phyloP scores from a whole-genome alignment of 2,329 filamentous ascomycete species.

The Clonostachys chloroleuca region DNA sequence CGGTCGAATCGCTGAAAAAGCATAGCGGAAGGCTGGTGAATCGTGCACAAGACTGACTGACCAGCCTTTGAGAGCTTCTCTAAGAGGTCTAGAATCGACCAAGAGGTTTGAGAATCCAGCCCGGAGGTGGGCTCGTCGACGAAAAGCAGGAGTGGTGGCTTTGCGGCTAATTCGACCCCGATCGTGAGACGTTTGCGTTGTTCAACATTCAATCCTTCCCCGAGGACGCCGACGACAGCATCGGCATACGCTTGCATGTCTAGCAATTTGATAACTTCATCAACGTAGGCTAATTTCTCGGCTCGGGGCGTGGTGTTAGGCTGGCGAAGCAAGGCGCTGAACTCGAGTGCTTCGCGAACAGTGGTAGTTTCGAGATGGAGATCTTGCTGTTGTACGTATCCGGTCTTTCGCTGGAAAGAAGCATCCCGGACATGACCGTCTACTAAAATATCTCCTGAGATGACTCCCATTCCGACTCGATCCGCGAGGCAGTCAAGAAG shows the following conservation, averaged over 20 bases:
- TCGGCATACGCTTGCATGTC: conserved; percentile 49
- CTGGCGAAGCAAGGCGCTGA: conserved; percentile 82
- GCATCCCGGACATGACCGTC: conserved; percentile 61
- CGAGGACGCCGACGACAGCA: conserved; percentile 36
- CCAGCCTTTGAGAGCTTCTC: conserved; percentile 53
- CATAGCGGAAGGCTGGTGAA: conserved; percentile 51
- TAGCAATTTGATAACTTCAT: conserved; percentile 43
- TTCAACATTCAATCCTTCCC: conserved; percentile 34
- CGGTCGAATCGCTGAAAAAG: conserved; percentile 51
- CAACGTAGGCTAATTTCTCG: conserved; percentile 69
- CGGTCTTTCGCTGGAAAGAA: conserved; percentile 65
- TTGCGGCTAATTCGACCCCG: conserved; percentile 31
- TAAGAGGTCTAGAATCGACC: conserved; percentile 54
- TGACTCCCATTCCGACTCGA: conserved; percentile 64
- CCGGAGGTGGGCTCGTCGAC: conserved; percentile 46
- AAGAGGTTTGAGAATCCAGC: conserved; percentile 49
- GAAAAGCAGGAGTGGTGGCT: conserved; percentile 38
- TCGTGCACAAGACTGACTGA: conserved; percentile 53
- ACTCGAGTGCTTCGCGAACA: conserved; percentile 74
- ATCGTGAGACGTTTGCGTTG: conserved; percentile 42
- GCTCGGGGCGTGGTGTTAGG: conserved; percentile 65
- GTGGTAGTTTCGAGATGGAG: conserved; percentile 29
- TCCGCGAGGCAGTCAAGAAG: conserved; percentile 57
- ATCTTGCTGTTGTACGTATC: conserved; percentile 65
- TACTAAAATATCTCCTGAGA: conserved; percentile 63